Conservation (phyloP, 345 rosid genomes). For the Salix purpurea region DNA sequence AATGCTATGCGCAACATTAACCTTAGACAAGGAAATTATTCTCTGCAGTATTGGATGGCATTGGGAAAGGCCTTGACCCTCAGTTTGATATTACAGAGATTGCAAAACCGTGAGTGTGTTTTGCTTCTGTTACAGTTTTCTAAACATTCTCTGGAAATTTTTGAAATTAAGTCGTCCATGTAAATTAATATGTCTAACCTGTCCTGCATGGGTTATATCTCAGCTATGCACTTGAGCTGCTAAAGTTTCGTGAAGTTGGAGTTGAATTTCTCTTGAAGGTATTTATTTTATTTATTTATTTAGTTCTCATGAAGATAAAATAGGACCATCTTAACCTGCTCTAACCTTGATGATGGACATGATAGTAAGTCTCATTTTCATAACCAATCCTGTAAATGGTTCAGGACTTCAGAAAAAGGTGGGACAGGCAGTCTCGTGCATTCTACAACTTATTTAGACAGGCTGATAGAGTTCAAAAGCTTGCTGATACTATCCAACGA, state of each 20-base stretch:
- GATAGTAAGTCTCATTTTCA: neutral
- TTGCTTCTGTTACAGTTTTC: neutral
- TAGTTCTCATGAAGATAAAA: slow-evolving; percentile 11
- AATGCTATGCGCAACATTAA: slow-evolving; percentile 13
- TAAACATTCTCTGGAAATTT: neutral
- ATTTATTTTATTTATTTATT: neutral
- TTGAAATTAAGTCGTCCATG: neutral
- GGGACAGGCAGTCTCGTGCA: slow-evolving; percentile 94
- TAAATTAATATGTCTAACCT: slow-evolving; percentile 10
- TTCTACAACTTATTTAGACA: slow-evolving; percentile 92
- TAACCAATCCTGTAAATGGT: slow-evolving; percentile 15
- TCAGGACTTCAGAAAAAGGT: slow-evolving; percentile 86
- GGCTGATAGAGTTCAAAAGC: slow-evolving; percentile 91
- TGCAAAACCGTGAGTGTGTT: slow-evolving; percentile 81
- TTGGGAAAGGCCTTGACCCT: slow-evolving; percentile 98
- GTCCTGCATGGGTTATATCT: slow-evolving; percentile 22
- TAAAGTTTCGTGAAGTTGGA: slow-evolving; percentile 89
- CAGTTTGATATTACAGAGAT: slow-evolving; percentile 96
- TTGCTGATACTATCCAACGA: slow-evolving; percentile 74
- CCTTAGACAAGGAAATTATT: slow-evolving; percentile 4
- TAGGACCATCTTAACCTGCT: slow-evolving; percentile 17
- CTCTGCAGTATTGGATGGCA: slow-evolving; percentile 87
- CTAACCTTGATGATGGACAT: neutral
- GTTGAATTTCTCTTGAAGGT: slow-evolving; percentile 89
- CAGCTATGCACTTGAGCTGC: slow-evolving; percentile 92